Evolutionary conservation across 2,329 filamentous ascomycete species (phyloP), one percentile per base, ranked within the genome.

Genomic region (Aspergillus melleus): DNA sequence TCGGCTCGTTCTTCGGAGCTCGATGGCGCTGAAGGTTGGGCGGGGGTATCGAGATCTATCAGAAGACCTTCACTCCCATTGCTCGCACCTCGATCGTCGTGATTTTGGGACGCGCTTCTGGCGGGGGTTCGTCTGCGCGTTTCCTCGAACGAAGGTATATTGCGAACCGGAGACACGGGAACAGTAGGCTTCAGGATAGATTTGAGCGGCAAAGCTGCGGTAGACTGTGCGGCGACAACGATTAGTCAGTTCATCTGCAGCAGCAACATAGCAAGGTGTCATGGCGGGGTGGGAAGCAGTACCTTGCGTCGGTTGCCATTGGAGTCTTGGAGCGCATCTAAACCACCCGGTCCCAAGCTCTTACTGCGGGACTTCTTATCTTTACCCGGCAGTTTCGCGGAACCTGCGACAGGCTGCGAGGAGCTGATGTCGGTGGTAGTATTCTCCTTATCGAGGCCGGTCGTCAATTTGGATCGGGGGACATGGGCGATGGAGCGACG

Each of bases 321-420:
- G 49, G 84, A 85, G 70, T 89, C 84, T 74, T 90, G 92, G 57
- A 96, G 82, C 59, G 89, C 88, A 80, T 96, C 92, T 50, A 96
- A 78, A 26, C 93, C 92, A 54, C 94, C 95, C 16, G 95, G 94
- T 2, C 95, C 95, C 67, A 99, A 88, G 78, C 94, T 98, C 81
- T 97, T 98, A 78, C 94, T 97, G 66, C 95, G 88, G 60, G 89
- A 90, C 78, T 92, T 94, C 79, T 83, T 83, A 44, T 78, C 77
- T 54, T 72, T 73, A 32, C 66, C 72, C 10, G 68, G 84, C 84
- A 64, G 26, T 54, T 68, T 71, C n/a, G 64, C 55, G 20, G 63
- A 69, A 14, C 55, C 63, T 22, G 63, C 68, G 12, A 67, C 66
- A 10, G 67, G 55, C 52, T 70, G 72, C 4, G 73, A 62, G 64